Percentiles rank a stretch among this genome's conserved stretches.
Conservation (phyloP, 2,329 filamentous ascomycete species). For the Stylonectria norvegica region DNA sequence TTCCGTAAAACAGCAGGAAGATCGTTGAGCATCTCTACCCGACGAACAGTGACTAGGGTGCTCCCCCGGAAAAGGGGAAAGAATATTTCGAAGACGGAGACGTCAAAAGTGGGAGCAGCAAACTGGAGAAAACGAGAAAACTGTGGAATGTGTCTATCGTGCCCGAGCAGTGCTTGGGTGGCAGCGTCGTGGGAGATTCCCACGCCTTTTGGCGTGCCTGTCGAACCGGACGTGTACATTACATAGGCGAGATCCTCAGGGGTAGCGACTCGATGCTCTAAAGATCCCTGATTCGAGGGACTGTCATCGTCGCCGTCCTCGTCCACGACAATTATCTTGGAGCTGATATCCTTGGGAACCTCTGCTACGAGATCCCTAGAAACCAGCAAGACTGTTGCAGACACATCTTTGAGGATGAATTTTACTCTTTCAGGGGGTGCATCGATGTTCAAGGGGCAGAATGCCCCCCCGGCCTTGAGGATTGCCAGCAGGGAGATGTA, state of each 20-base stretch:
- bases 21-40: slow-evolving; percentile 69
- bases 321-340: slow-evolving; percentile 38
- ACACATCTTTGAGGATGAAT: slow-evolving; percentile 78
- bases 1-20: slow-evolving; percentile 63
- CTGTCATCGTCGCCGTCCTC: slow-evolving; percentile 27
- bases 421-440: slow-evolving; percentile 70
- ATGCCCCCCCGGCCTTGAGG: slow-evolving; percentile 77
- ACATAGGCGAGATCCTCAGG: slow-evolving; percentile 68
- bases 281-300: slow-evolving; percentile 1
- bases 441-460: slow-evolving; percentile 80
- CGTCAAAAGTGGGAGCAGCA: slow-evolving; percentile 88
- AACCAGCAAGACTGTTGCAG: slow-evolving; percentile 66
- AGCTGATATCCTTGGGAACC: slow-evolving; percentile 33
- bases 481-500: slow-evolving; percentile 77
- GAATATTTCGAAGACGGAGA: slow-evolving; percentile 93
- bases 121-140: slow-evolving; percentile 87
- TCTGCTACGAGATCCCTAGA: slow-evolving; percentile 44
- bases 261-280: slow-evolving; percentile 15
- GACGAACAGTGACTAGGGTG: slow-evolving; percentile 69
- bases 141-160: slow-evolving; percentile 70
- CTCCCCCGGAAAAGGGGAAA: slow-evolving; percentile 73
- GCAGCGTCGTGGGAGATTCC: slow-evolving; percentile 74
- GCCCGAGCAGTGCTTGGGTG: slow-evolving; percentile 78
- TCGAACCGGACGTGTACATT: slow-evolving; percentile 92
- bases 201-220: slow-evolving; percentile 85